phyloP scores from a whole-genome alignment of 2,329 filamentous ascomycete species.

The Penicillium psychrosexuale region DNA sequence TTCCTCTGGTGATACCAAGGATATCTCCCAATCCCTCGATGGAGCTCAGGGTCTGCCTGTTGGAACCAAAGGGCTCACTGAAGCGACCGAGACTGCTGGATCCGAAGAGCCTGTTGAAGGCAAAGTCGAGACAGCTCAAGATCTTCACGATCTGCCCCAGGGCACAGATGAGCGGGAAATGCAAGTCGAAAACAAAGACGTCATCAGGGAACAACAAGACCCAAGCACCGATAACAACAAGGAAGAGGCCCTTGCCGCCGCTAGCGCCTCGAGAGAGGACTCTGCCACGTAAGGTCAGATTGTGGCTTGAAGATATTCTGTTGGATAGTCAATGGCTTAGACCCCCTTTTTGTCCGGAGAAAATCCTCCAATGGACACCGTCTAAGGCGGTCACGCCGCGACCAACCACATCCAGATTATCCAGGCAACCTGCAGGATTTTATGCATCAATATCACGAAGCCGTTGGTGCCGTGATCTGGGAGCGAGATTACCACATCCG shows the following conservation, averaged over 20 bases:
- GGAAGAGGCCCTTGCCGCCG: conserved; percentile 6
- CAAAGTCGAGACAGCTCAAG: neutral
- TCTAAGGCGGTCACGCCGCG: conserved; percentile 4
- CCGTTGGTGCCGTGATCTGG: neutral
- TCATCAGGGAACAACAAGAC: conserved; percentile 9
- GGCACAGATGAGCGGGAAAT: neutral
- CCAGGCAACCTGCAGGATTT: conserved; percentile 11
- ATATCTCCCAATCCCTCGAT: conserved; percentile 6
- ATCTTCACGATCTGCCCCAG: neutral
- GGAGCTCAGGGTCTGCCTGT: neutral
- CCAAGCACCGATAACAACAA: neutral
- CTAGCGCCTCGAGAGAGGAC: conserved; percentile 14
- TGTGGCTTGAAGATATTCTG: conserved; percentile 6
- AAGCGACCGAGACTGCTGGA: neutral
- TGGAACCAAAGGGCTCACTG: neutral
- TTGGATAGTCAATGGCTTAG: conserved; percentile 8
- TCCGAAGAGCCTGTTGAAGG: neutral
- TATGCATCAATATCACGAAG: conserved; percentile 12
- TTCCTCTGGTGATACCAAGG: conserved; percentile 12
- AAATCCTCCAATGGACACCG: conserved; percentile 17
- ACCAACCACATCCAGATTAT: conserved; percentile 13
- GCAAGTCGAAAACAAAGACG: conserved; percentile 5
- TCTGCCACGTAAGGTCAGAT: conserved; percentile 12
- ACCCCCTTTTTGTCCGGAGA: conserved; percentile 16
- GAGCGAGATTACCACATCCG: conserved; percentile 4